Evolutionary conservation across 805 yeast genomes (phyloP).

Genomic region (Starmerella davenportii): DNA sequence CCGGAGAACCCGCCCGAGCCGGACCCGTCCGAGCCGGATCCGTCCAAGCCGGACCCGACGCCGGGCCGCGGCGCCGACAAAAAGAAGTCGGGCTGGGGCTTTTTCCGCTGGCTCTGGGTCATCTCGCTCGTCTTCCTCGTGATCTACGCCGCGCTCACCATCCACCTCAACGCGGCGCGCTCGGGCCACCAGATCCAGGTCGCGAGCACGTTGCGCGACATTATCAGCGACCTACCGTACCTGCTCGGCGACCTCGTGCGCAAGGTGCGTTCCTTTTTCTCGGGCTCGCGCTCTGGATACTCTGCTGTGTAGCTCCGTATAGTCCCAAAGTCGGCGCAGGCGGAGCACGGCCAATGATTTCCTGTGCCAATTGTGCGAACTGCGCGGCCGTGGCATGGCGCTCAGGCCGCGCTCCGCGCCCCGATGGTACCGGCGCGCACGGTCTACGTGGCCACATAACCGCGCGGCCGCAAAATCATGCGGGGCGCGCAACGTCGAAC

Average conservation of each 20-base stretch:
- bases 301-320: slow-evolving; percentile 50
- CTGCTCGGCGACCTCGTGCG: slow-evolving; percentile 56
- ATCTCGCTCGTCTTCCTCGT: slow-evolving; percentile 53
- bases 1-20: neutral
- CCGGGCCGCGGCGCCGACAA: slow-evolving; percentile 14
- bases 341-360: too few species aligned
- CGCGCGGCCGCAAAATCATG: too few species aligned
- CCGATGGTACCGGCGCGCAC: too few species aligned
- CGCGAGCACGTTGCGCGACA: slow-evolving; percentile 24
- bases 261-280: slow-evolving; percentile 54
- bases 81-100: slow-evolving; percentile 42
- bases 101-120: slow-evolving; percentile 69
- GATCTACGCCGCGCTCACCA: slow-evolving; percentile 52
- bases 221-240: slow-evolving; percentile 48
- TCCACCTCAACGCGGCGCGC: slow-evolving; percentile 58
- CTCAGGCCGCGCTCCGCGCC: neutral
- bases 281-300: slow-evolving; percentile 63
- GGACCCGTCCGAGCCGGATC: neutral
- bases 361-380: neutral
- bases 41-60: neutral
- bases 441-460: too few species aligned
- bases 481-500: too few species aligned
- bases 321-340: neutral
- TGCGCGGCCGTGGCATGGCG: neutral
- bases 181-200: slow-evolving; percentile 51